A percentile compares a stretch with the other conserved stretches of the same genome.
Conservation (phyloP, 2,329 filamentous ascomycete genomes). For the Verticillium longisporum region DNA sequence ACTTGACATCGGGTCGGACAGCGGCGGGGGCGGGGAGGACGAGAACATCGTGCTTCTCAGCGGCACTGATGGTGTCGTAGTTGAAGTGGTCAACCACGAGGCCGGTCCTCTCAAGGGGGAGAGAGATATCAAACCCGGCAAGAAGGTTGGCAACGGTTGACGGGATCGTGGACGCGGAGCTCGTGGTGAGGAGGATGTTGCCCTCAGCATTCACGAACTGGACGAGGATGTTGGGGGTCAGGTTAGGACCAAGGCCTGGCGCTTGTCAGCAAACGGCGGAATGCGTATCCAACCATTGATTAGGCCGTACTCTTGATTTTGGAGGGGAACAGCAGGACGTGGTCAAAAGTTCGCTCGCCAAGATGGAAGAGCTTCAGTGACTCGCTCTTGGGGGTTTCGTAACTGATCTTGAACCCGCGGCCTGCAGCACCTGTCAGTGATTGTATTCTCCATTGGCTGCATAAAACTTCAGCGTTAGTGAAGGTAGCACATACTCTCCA, state of each 20-base stretch:
- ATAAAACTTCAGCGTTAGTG: neutral
- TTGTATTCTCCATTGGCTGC: constrained; percentile 11
- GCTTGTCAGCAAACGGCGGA: neutral
- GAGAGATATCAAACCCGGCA: constrained; percentile 78
- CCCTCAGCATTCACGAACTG: constrained; percentile 88
- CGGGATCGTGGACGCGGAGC: constrained; percentile 62
- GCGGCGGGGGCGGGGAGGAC: constrained; percentile 63
- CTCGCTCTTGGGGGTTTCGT: constrained; percentile 78
- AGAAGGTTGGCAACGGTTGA: constrained; percentile 72
- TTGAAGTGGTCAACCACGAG: constrained; percentile 94
- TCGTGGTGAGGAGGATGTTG: constrained; percentile 84
- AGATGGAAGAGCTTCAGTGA: constrained; percentile 73
- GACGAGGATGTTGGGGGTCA: constrained; percentile 80
- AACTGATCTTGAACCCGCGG: constrained; percentile 74
- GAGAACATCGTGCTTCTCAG: constrained; percentile 83
- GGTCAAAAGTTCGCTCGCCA: constrained; percentile 85
- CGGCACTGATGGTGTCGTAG: constrained; percentile 70
- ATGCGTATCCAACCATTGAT: neutral
- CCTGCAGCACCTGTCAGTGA: constrained; percentile 38
- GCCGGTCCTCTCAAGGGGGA: constrained; percentile 79
- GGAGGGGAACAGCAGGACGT: constrained; percentile 79
- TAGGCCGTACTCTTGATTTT: constrained; percentile 73
- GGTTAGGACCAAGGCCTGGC: constrained; percentile 72
- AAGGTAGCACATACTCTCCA: constrained; percentile 49
- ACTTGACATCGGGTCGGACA: constrained; percentile 62